Evolutionary conservation across 768 basidiomycete genomes (phyloP).

Genomic region (Leccinum disarticulatum): DNA sequence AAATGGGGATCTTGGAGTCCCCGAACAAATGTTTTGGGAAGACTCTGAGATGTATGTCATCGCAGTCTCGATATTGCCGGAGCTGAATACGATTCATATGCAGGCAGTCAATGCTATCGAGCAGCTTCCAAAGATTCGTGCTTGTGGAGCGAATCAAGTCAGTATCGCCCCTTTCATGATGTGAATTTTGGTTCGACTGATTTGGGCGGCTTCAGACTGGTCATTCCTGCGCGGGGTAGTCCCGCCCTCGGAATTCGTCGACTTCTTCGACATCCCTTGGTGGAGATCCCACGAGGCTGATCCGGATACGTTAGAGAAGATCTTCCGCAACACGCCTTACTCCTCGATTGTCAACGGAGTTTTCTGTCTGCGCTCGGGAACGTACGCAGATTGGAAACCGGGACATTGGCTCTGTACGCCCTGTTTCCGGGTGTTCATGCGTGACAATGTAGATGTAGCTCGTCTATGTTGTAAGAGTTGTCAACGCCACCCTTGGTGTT

Average conservation of each 20-base stretch:
- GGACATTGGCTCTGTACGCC: constrained; percentile 13
- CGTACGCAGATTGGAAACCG: constrained; percentile 8
- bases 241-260: constrained; percentile 14
- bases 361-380: constrained; percentile 6
- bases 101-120: constrained; percentile 9
- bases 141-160: constrained; percentile 18
- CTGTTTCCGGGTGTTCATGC: constrained; percentile 13
- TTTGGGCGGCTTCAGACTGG: constrained; percentile 9
- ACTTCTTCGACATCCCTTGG: constrained; percentile 16
- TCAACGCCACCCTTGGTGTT: background rate
- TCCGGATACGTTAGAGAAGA: background rate
- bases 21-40: background rate
- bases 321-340: constrained; percentile 10
- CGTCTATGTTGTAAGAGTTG: background rate
- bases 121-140: background rate
- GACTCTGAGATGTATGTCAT: constrained; percentile 10
- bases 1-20: too few relatives aligned
- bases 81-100: background rate
- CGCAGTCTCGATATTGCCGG: background rate
- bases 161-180: background rate
- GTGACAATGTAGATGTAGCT: constrained; percentile 9
- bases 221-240: constrained; percentile 13
- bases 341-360: background rate
- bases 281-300: constrained; percentile 10
- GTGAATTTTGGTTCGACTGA: background rate